Percentiles rank a stretch among this genome's conserved stretches.
These are phyloP conservation scores for Suillus placidus DNA, from an alignment of 768 basidiomycete genomes.

Conservation along the genomic window DNA sequence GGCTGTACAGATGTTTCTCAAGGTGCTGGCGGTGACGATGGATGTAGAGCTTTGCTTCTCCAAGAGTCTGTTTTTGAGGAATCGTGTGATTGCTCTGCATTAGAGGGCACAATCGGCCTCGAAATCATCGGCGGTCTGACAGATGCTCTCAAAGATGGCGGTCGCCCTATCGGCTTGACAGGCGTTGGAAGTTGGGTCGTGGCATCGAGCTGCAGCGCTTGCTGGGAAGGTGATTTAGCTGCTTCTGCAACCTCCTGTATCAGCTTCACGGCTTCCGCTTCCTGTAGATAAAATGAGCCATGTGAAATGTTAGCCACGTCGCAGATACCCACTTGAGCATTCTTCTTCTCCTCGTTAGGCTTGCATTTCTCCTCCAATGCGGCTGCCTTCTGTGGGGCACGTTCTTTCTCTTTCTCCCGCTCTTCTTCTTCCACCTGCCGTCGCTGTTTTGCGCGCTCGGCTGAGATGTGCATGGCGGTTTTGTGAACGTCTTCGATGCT, in stretches of 20 bases:
- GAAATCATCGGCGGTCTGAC: conserved; percentile 25
- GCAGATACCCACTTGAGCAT: conserved; percentile 23
- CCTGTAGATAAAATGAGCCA: conserved; percentile 27
- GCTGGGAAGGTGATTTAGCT: conserved; percentile 31
- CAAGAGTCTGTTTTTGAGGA: conserved; percentile 57
- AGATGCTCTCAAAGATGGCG: conserved; percentile 38
- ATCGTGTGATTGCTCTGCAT: conserved; percentile 30
- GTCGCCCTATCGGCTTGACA: conserved; percentile 29
- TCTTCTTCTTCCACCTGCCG: conserved; percentile 84
- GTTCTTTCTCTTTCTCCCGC: conserved; percentile 76
- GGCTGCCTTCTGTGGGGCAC: conserved; percentile 78
- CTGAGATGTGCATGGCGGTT: conserved; percentile 81
- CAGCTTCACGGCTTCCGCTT: conserved; percentile 42
- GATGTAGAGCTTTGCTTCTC: conserved; percentile 49
- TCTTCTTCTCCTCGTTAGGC: conserved; percentile 23
- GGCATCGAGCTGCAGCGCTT: conserved; percentile 10
- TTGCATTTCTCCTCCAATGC: conserved; percentile 74
- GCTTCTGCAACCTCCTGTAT: conserved; percentile 55
- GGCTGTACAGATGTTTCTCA: conserved; percentile 37
- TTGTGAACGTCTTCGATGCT: conserved; percentile 71
- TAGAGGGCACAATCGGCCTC: conserved; percentile 2
- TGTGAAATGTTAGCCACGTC: conserved; percentile 16
- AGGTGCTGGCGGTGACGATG: conserved; percentile 28
- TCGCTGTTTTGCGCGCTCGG: conserved; percentile 79
- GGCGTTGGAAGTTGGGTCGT: conserved; percentile 11